These are phyloP conservation scores for Cryptosporidium andersoni DNA, from an alignment of 169 alveolate genomes.

Conservation along the genomic window DNA sequence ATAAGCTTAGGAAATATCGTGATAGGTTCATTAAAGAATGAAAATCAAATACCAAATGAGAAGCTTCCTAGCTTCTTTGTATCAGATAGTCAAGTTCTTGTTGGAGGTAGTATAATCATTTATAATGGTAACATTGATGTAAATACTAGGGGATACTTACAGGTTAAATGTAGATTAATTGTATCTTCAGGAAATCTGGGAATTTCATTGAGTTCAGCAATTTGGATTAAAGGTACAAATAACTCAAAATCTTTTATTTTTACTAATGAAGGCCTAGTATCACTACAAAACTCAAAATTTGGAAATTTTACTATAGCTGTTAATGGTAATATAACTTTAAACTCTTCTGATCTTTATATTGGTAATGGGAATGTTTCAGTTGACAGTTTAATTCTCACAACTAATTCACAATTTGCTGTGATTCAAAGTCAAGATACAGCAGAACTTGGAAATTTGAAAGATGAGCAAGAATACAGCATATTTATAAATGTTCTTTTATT, in stretches of 20 bases:
- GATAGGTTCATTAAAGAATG: not conserved
- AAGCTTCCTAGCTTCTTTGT: slow-evolving; percentile 22
- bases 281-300: not conserved
- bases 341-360: slow-evolving; percentile 26
- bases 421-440: not conserved
- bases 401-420: slow-evolving; percentile 13
- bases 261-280: not conserved
- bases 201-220: slow-evolving; percentile 17
- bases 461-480: slow-evolving; percentile 12
- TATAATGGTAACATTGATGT: slow-evolving; percentile 18
- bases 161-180: slow-evolving; percentile 5
- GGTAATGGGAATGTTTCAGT: slow-evolving; percentile 2
- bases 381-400: slow-evolving; percentile 6
- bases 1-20: slow-evolving; percentile 32
- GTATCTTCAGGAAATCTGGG: slow-evolving; percentile 31
- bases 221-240: not conserved
- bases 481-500: slow-evolving; percentile 13
- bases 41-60: not conserved
- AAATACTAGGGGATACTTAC: slow-evolving; percentile 39
- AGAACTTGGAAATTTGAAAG: not conserved
- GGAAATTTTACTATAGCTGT: not conserved
- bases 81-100: slow-evolving; percentile 13
- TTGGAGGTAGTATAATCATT: slow-evolving; percentile 14
- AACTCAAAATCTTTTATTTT: not conserved
- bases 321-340: slow-evolving; percentile 39